Conservation (phyloP, 768 basidiomycete genomes). For the Boletus coccyginus region DNA sequence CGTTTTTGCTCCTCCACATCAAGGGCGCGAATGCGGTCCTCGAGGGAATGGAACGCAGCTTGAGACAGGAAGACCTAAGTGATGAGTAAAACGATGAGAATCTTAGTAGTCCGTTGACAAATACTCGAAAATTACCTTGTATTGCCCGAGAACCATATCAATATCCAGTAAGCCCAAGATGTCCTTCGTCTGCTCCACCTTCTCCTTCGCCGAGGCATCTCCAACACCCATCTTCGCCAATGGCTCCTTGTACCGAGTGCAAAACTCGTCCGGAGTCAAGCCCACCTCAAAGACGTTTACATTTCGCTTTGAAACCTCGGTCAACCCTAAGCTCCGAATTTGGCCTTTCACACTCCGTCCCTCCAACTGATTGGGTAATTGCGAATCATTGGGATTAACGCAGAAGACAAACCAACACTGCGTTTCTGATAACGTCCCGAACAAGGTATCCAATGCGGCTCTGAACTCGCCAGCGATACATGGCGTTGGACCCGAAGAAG, state of each 20-base stretch:
- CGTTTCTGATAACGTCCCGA: no score
- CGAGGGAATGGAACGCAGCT: conserved; percentile 79
- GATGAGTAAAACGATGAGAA: conserved; percentile 1
- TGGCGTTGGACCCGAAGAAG: conserved; percentile 39
- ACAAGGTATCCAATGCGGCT: no score
- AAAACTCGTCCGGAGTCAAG: conserved; percentile 85
- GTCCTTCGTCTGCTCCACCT: conserved; percentile 55
- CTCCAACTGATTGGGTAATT: conserved; percentile 47
- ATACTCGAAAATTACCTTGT: conserved; percentile 59
- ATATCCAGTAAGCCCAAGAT: conserved; percentile 57
- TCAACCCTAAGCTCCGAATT: conserved; percentile 75
- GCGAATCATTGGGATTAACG: no score
- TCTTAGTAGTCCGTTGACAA: not conserved
- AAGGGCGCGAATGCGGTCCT: conserved; percentile 78
- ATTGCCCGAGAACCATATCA: conserved; percentile 79
- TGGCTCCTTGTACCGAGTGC: conserved; percentile 74
- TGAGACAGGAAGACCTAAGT: conserved; percentile 35
- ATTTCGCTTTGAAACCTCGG: conserved; percentile 70
- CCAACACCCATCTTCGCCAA: conserved; percentile 31
- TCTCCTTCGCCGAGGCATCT: conserved; percentile 60
- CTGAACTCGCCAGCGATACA: conserved; percentile 34
- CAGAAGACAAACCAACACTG: no score
- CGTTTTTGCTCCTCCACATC: conserved; percentile 88
- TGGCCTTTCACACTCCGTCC: conserved; percentile 90
- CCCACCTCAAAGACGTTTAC: conserved; percentile 75